Evolutionary conservation across 495 filamentous ascomycete species (phyloP), one percentile per base, ranked within the genome.

Genomic region (Jackrogersella minutella): DNA sequence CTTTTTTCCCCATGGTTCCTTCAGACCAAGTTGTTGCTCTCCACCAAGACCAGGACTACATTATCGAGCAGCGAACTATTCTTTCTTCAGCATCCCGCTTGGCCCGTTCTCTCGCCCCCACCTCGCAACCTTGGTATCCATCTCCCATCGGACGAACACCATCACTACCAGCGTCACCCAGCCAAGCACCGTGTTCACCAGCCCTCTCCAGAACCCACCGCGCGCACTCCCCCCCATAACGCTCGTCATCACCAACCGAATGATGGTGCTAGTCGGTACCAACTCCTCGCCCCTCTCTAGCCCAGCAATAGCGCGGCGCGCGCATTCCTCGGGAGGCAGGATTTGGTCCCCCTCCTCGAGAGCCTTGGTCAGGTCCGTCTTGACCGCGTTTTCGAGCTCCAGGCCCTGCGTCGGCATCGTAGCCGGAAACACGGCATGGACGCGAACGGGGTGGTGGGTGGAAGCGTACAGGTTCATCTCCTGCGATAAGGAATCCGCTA

Each of bases 371-470:
- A 95, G 72, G 14, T 83, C 85, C 2, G 90, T 90, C 76, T 96
- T 97, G 13, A 82, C 80, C 63, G 75, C 66, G 63, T 94, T 87
- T 73, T 97, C 93, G 14, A 83, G 79, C 43, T 91, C 91, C 40
- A 86, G 84, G 0, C 89, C 90, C 0, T 88, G 85, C 9, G 84
- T 84, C 33, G 83, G 81, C 61, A 97, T 96, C 0, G 88, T 89
- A 54, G 85, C 91, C 0, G 93, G 92, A 74, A 91, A 92, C 9
- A 95, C 85, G 11, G 86, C 87, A 60, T 93, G 91, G n/a, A 93
- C 85, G 58, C 88, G 86, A 52, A 96, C 86, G 2, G 41, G 49
- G 3, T 70, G 73, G 21, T 6, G 78, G 76, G 28, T 74, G 43
- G 82, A 77, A 2, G 79, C 76, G 77, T 97, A 96, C 16, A 96